Conservation (phyloP, 2,329 filamentous ascomycete genomes). For the Aspergillus ruber region DNA sequence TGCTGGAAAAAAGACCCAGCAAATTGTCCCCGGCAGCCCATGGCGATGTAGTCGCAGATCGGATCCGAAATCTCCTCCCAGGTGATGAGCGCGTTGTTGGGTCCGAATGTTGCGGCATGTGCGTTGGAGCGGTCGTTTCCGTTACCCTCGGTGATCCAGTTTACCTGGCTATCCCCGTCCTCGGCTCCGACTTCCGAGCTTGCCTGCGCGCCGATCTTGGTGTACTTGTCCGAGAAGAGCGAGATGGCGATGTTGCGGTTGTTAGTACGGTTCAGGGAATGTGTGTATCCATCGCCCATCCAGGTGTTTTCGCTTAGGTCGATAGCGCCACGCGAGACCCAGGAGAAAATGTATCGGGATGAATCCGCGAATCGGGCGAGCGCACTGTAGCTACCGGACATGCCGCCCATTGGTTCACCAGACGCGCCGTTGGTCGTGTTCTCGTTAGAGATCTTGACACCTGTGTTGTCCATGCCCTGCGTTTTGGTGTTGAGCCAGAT, state of each 20-base stretch:
- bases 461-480: slow-evolving; percentile 46
- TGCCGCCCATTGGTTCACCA: slow-evolving; percentile 57
- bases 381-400: slow-evolving; percentile 56
- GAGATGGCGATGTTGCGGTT: slow-evolving; percentile 56
- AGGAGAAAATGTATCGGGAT: slow-evolving; percentile 54
- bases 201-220: slow-evolving; percentile 48
- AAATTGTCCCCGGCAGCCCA: slow-evolving; percentile 55
- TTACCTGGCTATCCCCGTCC: slow-evolving; percentile 53
- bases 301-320: slow-evolving; percentile 51
- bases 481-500: slow-evolving; percentile 60
- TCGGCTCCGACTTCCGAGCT: slow-evolving; percentile 48
- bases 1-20: slow-evolving; percentile 56
- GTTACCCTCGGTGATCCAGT: slow-evolving; percentile 49
- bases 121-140: slow-evolving; percentile 53
- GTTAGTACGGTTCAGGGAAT: slow-evolving; percentile 48
- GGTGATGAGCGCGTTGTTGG: slow-evolving; percentile 48
- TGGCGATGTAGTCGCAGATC: slow-evolving; percentile 50
- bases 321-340: slow-evolving; percentile 55
- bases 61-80: slow-evolving; percentile 58
- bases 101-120: slow-evolving; percentile 52
- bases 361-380: slow-evolving; percentile 49
- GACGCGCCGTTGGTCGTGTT: slow-evolving; percentile 54
- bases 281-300: slow-evolving; percentile 53
- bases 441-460: slow-evolving; percentile 58
- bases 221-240: slow-evolving; percentile 53